Evolutionary conservation across 106 monocot species (phyloP).

Genomic region (Dendrobium chrysotoxum): DNA sequence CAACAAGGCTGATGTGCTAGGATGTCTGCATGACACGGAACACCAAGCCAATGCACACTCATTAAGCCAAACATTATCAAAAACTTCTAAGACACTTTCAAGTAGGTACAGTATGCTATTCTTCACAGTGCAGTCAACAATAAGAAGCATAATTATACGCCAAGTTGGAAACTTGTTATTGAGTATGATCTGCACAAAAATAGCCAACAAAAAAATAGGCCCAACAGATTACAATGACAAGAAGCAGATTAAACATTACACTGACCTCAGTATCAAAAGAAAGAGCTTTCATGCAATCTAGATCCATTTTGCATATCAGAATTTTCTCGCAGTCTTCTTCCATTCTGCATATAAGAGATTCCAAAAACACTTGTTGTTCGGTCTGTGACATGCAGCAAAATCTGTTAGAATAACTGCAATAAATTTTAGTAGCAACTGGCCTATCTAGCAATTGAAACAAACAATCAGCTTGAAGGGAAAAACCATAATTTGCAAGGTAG

Average conservation of each 20-base stretch:
- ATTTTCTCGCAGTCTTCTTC: conserved; percentile 70
- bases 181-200: neutral
- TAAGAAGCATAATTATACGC: neutral
- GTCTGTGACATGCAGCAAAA: conserved; percentile 28
- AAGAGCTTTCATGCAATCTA: conserved; percentile 71
- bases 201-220: neutral
- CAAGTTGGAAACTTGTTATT: neutral
- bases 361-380: conserved; percentile 74
- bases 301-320: conserved; percentile 71
- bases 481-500: neutral
- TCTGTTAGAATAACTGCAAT: neutral
- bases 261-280: conserved; percentile 86
- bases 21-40: no score
- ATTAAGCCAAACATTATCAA: no score
- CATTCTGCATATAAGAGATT: conserved; percentile 82
- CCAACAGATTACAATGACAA: neutral
- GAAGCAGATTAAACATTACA: conserved; percentile 3
- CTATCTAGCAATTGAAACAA: neutral
- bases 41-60: no score
- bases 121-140: no score
- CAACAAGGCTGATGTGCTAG: no score
- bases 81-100: no score
- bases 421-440: neutral
- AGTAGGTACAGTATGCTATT: no score
- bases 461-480: neutral